phyloP scores from a whole-genome alignment of 176 grass and related monocot species.

The Musa acuminata region DNA sequence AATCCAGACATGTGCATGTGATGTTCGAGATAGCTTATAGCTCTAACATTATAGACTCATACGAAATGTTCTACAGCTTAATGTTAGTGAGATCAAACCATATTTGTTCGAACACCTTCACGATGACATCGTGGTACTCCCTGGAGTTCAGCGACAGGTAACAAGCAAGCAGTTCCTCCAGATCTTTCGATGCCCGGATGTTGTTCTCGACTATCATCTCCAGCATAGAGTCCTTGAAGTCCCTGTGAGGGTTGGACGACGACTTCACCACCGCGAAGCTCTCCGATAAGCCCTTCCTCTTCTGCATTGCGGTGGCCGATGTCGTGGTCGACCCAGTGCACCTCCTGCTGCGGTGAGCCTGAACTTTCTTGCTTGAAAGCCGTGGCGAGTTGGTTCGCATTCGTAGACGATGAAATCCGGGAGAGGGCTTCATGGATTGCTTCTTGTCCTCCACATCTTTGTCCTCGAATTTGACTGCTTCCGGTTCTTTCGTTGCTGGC shows the following conservation, averaged over 20 bases:
- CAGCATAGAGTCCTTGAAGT: conserved; percentile 90
- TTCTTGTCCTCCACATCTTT: conserved; percentile 20
- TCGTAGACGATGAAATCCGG: conserved; percentile 32
- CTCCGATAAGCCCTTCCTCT: conserved; percentile 25
- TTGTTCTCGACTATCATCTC: conserved; percentile 86
- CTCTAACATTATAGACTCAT: too few species aligned
- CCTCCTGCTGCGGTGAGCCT: neutral
- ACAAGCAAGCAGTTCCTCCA: conserved; percentile 92
- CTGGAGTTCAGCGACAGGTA: conserved; percentile 79
- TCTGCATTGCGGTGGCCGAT: neutral
- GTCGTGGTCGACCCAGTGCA: neutral
- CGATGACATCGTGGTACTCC: conserved; percentile 83
- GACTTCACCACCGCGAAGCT: conserved; percentile 74
- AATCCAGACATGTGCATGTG: too few species aligned
- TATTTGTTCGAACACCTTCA: conserved; percentile 74
- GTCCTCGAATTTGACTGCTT: conserved; percentile 23
- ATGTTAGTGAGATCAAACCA: conserved; percentile 52
- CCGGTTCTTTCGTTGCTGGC: conserved; percentile 17
- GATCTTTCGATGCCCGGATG: conserved; percentile 52
- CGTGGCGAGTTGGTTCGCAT: conserved; percentile 50
- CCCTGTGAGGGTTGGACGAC: conserved; percentile 56
- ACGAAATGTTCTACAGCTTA: conserved; percentile 24
- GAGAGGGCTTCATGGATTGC: conserved; percentile 28
- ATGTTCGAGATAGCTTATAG: too few species aligned
- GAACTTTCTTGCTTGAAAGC: conserved; percentile 21